Evolutionary conservation across 73 alveolate genomes (phyloP).

Genomic region (Paramecium primaurelia): DNA sequence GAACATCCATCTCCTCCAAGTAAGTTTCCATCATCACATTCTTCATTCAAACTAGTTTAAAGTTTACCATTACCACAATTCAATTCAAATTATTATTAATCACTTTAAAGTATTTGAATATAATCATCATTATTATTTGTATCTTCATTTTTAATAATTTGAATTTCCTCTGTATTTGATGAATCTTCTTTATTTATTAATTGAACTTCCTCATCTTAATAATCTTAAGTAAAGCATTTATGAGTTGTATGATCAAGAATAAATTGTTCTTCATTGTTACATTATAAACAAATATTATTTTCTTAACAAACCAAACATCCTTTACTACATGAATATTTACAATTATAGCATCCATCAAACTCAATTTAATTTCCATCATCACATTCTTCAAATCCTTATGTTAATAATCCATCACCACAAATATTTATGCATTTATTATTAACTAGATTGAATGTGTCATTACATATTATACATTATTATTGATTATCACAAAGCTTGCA

Average conservation of each 20-base stretch:
- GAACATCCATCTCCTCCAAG: not conserved
- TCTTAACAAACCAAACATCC: not conserved
- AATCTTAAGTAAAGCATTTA: not conserved
- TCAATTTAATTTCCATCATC: not conserved
- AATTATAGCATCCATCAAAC: not conserved
- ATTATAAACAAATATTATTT: not conserved
- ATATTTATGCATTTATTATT: not conserved
- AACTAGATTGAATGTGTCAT: not conserved
- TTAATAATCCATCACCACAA: not conserved
- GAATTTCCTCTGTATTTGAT: not conserved
- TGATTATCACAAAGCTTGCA: not conserved
- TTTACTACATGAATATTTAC: not conserved
- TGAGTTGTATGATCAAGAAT: not conserved
- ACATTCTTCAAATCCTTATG: not conserved
- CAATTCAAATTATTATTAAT: not conserved
- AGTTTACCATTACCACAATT: not conserved
- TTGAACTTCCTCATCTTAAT: not conserved
- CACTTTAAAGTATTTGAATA: not conserved
- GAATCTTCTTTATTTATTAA: not conserved
- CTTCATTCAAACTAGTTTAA: not conserved
- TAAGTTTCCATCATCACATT: not conserved
- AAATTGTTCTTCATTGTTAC: not conserved
- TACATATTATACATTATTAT: not conserved
- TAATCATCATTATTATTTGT: too few relatives aligned
- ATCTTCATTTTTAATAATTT: not conserved